Conservation (phyloP, 2,329 filamentous ascomycete genomes). For the Herpotrichia juniperi region DNA sequence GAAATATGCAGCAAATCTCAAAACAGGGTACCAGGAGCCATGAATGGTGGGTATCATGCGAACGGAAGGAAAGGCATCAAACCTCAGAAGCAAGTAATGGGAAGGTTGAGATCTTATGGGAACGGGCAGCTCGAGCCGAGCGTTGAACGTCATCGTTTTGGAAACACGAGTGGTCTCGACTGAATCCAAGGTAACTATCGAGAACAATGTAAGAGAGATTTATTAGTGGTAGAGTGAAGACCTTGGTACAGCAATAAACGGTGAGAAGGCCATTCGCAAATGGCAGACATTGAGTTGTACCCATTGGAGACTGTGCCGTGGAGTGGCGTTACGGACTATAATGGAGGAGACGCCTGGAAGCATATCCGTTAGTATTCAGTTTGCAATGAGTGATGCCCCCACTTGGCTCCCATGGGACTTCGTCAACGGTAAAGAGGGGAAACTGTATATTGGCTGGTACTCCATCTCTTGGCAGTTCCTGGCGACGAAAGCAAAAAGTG, state of each 20-base stretch:
- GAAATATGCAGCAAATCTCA: too few relatives aligned
- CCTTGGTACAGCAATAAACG: not conserved
- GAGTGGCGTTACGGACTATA: not conserved
- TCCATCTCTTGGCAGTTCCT: not conserved
- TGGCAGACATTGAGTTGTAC: not conserved
- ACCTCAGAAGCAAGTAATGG: too few relatives aligned
- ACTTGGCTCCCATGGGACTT: not conserved
- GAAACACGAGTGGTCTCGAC: too few relatives aligned
- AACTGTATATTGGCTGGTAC: not conserved
- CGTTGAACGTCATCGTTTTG: too few relatives aligned
- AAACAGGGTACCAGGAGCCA: too few relatives aligned
- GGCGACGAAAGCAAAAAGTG: not conserved
- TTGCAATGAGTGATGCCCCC: not conserved
- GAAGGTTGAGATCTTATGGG: too few relatives aligned
- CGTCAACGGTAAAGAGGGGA: not conserved
- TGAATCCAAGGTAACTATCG: not conserved
- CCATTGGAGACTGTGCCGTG: not conserved
- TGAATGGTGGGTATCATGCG: too few relatives aligned
- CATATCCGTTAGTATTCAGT: not conserved
- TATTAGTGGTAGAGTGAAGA: not conserved
- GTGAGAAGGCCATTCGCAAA: not conserved
- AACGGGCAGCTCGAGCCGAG: too few relatives aligned
- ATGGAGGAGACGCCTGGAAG: not conserved
- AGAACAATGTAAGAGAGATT: not conserved
- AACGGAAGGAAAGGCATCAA: too few relatives aligned